Base-by-base conservation (phyloP, 1,284 basidiomycete species). In the Nidula niveotomentosa region DNA sequence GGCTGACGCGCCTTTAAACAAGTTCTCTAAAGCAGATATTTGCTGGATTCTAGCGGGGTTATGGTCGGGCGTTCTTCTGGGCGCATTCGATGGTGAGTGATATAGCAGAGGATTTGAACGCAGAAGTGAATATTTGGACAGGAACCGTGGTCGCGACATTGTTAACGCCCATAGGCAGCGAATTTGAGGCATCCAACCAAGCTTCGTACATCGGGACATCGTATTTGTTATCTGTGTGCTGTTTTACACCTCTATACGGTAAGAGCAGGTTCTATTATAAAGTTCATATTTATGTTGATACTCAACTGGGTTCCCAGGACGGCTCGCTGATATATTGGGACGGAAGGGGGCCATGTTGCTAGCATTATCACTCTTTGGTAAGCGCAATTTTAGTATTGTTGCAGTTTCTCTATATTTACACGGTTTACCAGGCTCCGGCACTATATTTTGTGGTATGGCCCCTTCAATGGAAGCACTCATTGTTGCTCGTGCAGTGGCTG, bases 191-290 rank as follows among this genome's bases (percentile, higher is more conserved):
- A 74, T 81, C 89, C 60, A 81, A 90, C 73, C 85, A 90, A 60
- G 84, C 91, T 2, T 91, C 90, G 2, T 95, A 95, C 74, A 86
- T 96, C 53, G 93, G 92, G 33, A 93, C 93, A 8, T 85, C 92
- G 3, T 94, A 94, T 73, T 77, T 96, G 58, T 77, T 96, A 48
- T 93, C 91, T 43, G 87, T 95, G 48, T 96, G 91, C 69, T 94
- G 92, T 72, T 94, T 95, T 67, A 94, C 92, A 15, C 93, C 93
- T 54, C 76, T 95, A 61, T 95, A 94, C 76, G 92, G 90, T 87
- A 59, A 62, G 81, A 71, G 30, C 41, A 41, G 9, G 15, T 36
- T 23, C 30, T 55, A 35, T 53, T 51, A n/a, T 23, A 48, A 39
- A 33, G 47, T 49, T 47, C 52, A 60, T 37, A 51, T 53, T 54